Conservation (phyloP, 2,329 filamentous ascomycete species). For the Pseudocercospora cruenta region DNA sequence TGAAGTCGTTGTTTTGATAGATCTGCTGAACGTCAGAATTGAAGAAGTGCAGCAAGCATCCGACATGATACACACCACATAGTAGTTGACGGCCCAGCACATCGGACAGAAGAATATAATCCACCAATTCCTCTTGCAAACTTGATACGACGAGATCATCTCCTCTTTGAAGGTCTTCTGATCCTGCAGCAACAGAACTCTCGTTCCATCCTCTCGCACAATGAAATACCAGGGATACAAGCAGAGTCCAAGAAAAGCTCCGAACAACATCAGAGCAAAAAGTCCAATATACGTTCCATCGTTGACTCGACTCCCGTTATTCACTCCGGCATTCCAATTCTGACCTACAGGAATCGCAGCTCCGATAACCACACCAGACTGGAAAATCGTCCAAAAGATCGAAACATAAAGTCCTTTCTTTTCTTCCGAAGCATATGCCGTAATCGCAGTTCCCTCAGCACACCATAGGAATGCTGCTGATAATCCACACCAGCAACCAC, state of each 20-base stretch:
- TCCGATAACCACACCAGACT: conserved; percentile 9
- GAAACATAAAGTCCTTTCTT: conserved; percentile 9
- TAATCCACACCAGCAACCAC: conserved; percentile 10
- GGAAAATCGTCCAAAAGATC: conserved; percentile 14
- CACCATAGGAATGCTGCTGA: conserved; percentile 11
- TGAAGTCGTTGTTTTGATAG: conserved; percentile 16
- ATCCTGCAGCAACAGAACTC: conserved; percentile 5
- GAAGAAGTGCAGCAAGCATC: background rate
- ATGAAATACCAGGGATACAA: conserved; percentile 12
- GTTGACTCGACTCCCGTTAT: conserved; percentile 7
- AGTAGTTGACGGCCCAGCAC: conserved; percentile 15
- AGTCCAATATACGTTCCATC: conserved; percentile 14
- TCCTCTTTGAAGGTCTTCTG: conserved; percentile 9
- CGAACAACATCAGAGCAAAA: conserved; percentile 4
- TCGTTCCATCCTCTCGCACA: conserved; percentile 9
- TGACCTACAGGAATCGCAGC: conserved; percentile 10
- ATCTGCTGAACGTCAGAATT: background rate
- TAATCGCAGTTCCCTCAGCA: conserved; percentile 11
- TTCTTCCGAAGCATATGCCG: conserved; percentile 7
- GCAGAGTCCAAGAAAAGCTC: background rate
- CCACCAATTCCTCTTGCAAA: conserved; percentile 11
- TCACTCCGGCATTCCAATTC: conserved; percentile 8
- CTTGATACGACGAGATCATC: background rate
- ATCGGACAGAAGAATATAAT: conserved; percentile 13
- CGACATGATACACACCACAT: background rate